phyloP scores from a whole-genome alignment of 176 grass and related monocot genomes.

The Musa acuminata region DNA sequence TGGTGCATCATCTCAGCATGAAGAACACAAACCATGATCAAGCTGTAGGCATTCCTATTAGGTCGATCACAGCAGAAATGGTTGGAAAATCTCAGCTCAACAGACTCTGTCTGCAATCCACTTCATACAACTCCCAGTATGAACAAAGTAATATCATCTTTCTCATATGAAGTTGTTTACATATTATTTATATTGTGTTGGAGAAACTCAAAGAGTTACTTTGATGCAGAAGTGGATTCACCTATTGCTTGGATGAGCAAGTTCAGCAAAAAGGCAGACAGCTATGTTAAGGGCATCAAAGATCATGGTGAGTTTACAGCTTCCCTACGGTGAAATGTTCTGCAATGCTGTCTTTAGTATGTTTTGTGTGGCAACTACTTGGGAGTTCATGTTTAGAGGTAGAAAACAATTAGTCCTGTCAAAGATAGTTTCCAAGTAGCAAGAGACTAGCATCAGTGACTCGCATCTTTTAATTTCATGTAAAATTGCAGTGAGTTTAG shows the following conservation, averaged over 20 bases:
- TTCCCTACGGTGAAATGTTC: no score
- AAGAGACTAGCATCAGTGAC: background rate
- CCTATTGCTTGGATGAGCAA: conserved; percentile 25
- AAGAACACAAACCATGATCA: conserved; percentile 35
- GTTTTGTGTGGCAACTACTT: no score
- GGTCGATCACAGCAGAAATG: conserved; percentile 47
- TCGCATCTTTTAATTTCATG: background rate
- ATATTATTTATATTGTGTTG: background rate
- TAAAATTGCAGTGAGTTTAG: background rate
- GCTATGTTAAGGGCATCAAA: conserved; percentile 46
- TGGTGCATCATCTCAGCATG: conserved; percentile 6
- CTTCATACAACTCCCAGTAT: conserved; percentile 17
- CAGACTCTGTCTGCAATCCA: background rate
- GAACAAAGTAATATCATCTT: conserved; percentile 24
- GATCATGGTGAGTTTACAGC: conserved; percentile 54
- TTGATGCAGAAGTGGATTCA: conserved; percentile 15
- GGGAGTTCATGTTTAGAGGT: no score
- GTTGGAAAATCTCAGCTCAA: conserved; percentile 12
- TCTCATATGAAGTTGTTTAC: background rate
- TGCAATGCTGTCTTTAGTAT: no score
- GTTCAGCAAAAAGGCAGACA: conserved; percentile 47
- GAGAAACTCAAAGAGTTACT: conserved; percentile 8
- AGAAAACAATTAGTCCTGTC: background rate
- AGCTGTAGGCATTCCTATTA: conserved; percentile 69
- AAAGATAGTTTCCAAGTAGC: background rate